Conservation (phyloP, 2,329 filamentous ascomycete genomes). For the Colletotrichum sp. region DNA sequence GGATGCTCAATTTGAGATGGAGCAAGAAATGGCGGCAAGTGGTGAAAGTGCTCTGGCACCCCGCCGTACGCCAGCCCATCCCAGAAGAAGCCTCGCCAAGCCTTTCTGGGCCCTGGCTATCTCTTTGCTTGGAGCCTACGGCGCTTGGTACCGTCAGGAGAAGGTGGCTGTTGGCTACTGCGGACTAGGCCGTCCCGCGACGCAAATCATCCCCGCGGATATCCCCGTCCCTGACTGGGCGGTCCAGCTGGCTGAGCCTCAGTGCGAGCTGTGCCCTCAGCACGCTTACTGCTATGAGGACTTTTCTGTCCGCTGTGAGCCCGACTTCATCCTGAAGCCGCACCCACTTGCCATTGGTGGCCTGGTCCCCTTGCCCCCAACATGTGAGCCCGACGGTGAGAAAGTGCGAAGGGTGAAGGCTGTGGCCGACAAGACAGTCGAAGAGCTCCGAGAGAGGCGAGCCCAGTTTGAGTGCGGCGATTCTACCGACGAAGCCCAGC, state of each 20-base stretch:
- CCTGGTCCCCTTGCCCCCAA: conserved; percentile 82
- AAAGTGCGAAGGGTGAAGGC: conserved; percentile 86
- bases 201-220: conserved; percentile 52
- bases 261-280: conserved; percentile 87
- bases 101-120: conserved; percentile 75
- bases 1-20: conserved; percentile 82
- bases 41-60: conserved; percentile 52
- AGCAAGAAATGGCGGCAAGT: conserved; percentile 67
- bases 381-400: conserved; percentile 93
- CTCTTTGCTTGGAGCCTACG: conserved; percentile 74
- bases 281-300: conserved; percentile 89
- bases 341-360: conserved; percentile 86
- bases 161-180: conserved; percentile 97
- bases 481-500: conserved; percentile 64
- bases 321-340: conserved; percentile 82
- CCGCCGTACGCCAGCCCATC: conserved; percentile 41
- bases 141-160: conserved; percentile 87
- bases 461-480: conserved; percentile 93
- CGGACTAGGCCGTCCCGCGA: conserved; percentile 74
- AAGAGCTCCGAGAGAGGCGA: conserved; percentile 82
- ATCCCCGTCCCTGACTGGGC: conserved; percentile 73
- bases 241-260: conserved; percentile 71
- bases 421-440: conserved; percentile 86
- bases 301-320: conserved; percentile 80
- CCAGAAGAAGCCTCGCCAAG: conserved; percentile 58